phyloP scores from a whole-genome alignment of 2,329 filamentous ascomycete genomes.

The Myriosclerotinia scirpicola region DNA sequence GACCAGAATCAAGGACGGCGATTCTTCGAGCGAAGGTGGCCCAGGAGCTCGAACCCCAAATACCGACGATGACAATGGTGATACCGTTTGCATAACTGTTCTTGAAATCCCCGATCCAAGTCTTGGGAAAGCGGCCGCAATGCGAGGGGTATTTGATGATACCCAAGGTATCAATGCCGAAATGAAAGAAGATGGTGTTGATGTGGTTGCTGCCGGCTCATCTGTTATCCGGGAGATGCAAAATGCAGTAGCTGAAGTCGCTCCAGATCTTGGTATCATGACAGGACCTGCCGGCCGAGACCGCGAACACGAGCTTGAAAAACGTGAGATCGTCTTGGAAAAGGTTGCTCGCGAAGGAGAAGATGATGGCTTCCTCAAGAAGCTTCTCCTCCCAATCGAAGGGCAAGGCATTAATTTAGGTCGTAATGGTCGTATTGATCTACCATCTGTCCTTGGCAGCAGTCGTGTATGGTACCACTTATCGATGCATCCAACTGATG shows the following conservation, averaged over 20 bases:
- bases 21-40: constrained; percentile 65
- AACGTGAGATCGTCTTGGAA: constrained; percentile 78
- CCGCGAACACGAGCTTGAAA: constrained; percentile 75
- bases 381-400: constrained; percentile 74
- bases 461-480: constrained; percentile 96
- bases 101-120: constrained; percentile 79
- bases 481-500: constrained; percentile 86
- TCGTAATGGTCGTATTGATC: constrained; percentile 74
- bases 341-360: constrained; percentile 83
- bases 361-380: constrained; percentile 77
- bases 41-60: constrained; percentile 62
- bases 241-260: constrained; percentile 73
- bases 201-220: constrained; percentile 70
- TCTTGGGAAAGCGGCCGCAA: constrained; percentile 82
- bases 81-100: constrained; percentile 86
- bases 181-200: constrained; percentile 93
- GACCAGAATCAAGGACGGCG: constrained; percentile 61
- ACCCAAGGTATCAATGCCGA: constrained; percentile 89
- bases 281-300: constrained; percentile 67
- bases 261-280: constrained; percentile 75
- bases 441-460: constrained; percentile 71
- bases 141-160: constrained; percentile 92
- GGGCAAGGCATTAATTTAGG: constrained; percentile 81
- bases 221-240: constrained; percentile 88
- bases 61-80: constrained; percentile 68